A percentile compares a stretch with the other conserved stretches of the same genome.
phyloP scores from a whole-genome alignment of 1,284 basidiomycete species.

The Coniophora puteana region DNA sequence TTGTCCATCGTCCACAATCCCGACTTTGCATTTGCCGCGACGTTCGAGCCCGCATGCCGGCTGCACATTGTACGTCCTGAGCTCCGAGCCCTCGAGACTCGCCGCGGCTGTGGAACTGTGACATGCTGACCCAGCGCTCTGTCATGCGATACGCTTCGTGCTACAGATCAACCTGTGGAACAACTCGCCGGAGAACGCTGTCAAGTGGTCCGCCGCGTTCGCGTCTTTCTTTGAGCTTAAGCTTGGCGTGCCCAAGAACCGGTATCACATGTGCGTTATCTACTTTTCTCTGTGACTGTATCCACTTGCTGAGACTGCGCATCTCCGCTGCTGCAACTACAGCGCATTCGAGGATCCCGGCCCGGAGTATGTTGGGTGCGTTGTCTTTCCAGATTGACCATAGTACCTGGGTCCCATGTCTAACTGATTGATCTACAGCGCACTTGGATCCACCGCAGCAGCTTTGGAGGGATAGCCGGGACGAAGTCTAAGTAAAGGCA shows the following conservation, averaged over 20 bases:
- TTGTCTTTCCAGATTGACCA: no score
- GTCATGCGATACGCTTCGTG: neutral
- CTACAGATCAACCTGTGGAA: constrained; percentile 1
- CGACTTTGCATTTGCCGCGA: neutral
- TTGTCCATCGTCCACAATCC: neutral
- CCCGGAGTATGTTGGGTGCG: neutral
- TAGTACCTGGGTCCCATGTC: no score
- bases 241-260: neutral
- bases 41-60: constrained; percentile 1
- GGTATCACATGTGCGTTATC: neutral
- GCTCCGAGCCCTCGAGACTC: neutral
- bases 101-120: no score
- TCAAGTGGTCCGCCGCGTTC: neutral
- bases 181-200: neutral
- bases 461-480: no score
- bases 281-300: neutral
- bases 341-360: neutral
- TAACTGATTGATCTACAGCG: no score
- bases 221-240: neutral
- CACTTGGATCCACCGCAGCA: no score
- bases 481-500: no score
- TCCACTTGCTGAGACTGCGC: neutral
- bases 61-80: neutral
- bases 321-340: neutral
- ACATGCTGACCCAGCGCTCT: neutral